Percentiles rank a stretch among this genome's conserved stretches.
These are phyloP conservation scores for Bonia amplexicaulis DNA, from an alignment of 176 grass and related monocot species.

Conservation along the genomic window DNA sequence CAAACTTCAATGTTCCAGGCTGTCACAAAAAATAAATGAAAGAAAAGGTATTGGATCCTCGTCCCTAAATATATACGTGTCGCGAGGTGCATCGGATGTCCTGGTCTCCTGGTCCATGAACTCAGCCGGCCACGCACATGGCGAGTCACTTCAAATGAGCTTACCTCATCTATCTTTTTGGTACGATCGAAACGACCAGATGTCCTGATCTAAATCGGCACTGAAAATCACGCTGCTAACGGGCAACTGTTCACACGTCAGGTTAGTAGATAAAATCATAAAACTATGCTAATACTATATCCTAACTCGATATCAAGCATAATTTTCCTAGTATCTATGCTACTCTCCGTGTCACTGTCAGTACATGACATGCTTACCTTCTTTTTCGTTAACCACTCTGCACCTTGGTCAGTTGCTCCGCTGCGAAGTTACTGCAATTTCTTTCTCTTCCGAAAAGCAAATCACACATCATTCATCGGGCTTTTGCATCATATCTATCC, in stretches of 20 bases:
- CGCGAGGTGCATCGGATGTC: neutral
- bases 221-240: neutral
- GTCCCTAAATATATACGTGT: neutral
- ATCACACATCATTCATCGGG: neutral
- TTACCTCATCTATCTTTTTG: neutral
- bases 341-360: neutral
- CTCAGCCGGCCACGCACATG: constrained; percentile 30
- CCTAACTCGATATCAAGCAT: no score
- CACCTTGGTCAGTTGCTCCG: neutral
- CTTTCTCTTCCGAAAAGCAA: neutral
- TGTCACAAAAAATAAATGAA: neutral
- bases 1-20: neutral
- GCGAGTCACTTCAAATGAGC: neutral
- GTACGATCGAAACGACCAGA: neutral
- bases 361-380: neutral
- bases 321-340: neutral
- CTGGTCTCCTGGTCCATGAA: neutral
- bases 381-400: neutral
- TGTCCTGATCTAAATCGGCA: neutral
- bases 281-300: neutral
- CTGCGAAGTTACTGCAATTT: neutral
- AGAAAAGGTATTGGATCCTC: neutral
- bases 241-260: neutral
- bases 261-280: neutral
- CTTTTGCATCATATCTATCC: neutral